Percentiles rank a stretch among this genome's conserved stretches.
Conservation (phyloP, 108 stramenopile species). For the Skeletonema costatum region DNA sequence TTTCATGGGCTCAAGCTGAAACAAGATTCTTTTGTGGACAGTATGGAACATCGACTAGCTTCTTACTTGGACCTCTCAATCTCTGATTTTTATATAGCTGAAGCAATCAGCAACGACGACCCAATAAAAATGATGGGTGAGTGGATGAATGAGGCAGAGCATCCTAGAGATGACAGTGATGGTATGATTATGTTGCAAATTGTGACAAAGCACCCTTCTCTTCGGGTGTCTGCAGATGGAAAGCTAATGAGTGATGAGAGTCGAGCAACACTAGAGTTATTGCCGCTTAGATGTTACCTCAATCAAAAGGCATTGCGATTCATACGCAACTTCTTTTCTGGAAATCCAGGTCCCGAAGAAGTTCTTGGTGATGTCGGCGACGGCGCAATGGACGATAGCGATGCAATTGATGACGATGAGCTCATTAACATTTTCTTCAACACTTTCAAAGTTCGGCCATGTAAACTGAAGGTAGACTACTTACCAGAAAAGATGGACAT, state of each 20-base stretch:
- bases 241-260: conserved; percentile 77
- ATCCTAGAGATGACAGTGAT: conserved; percentile 76
- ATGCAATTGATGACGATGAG: conserved; percentile 12
- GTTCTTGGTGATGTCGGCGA: conserved; percentile 9
- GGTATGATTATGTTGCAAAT: conserved; percentile 85
- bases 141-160: conserved; percentile 81
- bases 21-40: conserved; percentile 61
- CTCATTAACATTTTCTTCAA: conserved; percentile 52
- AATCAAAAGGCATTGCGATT: conserved; percentile 79
- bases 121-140: conserved; percentile 85
- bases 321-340: conserved; percentile 67
- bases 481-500: conserved; percentile 70
- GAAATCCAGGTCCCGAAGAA: conserved; percentile 6
- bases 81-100: conserved; percentile 73
- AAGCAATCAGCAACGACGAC: conserved; percentile 64
- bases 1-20: conserved; percentile 59
- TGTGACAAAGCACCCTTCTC: conserved; percentile 72
- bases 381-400: conserved; percentile 7
- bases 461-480: conserved; percentile 89
- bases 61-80: conserved; percentile 67
- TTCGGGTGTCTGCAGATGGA: conserved; percentile 61
- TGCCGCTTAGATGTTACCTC: conserved; percentile 78
- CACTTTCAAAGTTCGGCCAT: conserved; percentile 64
- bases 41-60: conserved; percentile 59
- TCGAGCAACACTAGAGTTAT: conserved; percentile 64